Evolutionary conservation across 2,329 filamentous ascomycete genomes (phyloP).

Genomic region (Cordyceps cicadae): DNA sequence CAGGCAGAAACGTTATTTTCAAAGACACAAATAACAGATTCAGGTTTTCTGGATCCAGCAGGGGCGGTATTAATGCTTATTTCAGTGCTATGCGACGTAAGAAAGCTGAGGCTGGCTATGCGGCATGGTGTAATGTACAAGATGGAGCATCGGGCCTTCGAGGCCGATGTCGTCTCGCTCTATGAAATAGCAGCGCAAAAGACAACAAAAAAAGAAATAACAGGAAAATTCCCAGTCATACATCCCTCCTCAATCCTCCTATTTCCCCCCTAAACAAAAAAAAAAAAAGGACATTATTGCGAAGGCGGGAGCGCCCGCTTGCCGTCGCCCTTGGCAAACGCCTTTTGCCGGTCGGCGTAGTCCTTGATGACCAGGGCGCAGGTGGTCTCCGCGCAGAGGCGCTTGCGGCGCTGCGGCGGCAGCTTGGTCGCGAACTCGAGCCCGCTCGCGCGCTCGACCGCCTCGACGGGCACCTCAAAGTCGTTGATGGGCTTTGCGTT

Average conservation of each 20-base stretch:
- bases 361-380: slow-evolving; percentile 81
- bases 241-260: too few relatives aligned
- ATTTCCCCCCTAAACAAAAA: too few relatives aligned
- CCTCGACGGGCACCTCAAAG: slow-evolving; percentile 92
- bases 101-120: not conserved
- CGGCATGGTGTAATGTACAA: not conserved
- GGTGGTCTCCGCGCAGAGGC: slow-evolving; percentile 76
- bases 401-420: slow-evolving; percentile 62
- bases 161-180: not conserved
- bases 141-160: not conserved
- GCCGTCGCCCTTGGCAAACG: slow-evolving; percentile 36
- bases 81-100: not conserved
- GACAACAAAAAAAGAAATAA: not conserved
- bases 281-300: slow-evolving; percentile 1
- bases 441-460: slow-evolving; percentile 83
- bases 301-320: slow-evolving; percentile 16
- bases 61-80: not conserved
- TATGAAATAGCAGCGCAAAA: not conserved
- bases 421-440: slow-evolving; percentile 83
- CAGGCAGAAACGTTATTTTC: not conserved
- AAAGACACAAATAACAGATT: not conserved
- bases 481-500: slow-evolving; percentile 82
- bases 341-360: slow-evolving; percentile 56
- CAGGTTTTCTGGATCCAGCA: too few relatives aligned
- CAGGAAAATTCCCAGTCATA: too few relatives aligned